Base-by-base conservation (phyloP, 2,329 filamentous ascomycete genomes). In the Akanthomyces dipterigenus region DNA sequence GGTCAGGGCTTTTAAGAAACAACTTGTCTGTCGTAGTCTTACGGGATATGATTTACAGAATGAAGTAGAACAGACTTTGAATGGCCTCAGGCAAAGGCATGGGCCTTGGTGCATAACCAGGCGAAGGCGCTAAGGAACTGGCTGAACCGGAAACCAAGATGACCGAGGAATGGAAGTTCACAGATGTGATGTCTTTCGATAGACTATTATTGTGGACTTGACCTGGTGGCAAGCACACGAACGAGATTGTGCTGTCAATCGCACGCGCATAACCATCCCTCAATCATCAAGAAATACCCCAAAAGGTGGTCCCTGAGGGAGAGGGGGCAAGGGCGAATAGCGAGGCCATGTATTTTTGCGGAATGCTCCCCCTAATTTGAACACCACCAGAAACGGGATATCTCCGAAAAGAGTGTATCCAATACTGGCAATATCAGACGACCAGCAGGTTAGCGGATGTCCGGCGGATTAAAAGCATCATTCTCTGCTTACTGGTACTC, bases 381-480 rank as follows among this genome's bases (percentile, higher is more conserved):
- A 38, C 26, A 45, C 12, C n/a, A 38, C 14, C 14, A 26, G 6
- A 48, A 3, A 36, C 38, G 48, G 57, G 48, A 34, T 20, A 38
- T 53, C 26, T 45, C 48, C 57, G 40, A 60, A 36, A 14, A 50
- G 36, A 18, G 9, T 40, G 18, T 36, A n/a, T 34, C 55, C 20
- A 5, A 26, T 59, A 26, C 34, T 45, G 20, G 40, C 20, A 60
- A 45, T 54, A 53, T 54, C 57, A 60, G 48, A 59, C 26, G 56
- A 59, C 26, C 18, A 34, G 5, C 22, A 8, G 22, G 11, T 18
- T 40, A 53, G 24, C 16, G 45, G 22, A 43, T 18, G 18, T 54
- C 36, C 31, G 26, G 56, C 46, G 36, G 56, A 57, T 40, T 34
- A 57, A 20, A 56, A 38, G 34, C 53, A 43, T 26, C 24, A 12